Conservation (phyloP, 768 basidiomycete genomes). For the Xerocomellus amylosporus region DNA sequence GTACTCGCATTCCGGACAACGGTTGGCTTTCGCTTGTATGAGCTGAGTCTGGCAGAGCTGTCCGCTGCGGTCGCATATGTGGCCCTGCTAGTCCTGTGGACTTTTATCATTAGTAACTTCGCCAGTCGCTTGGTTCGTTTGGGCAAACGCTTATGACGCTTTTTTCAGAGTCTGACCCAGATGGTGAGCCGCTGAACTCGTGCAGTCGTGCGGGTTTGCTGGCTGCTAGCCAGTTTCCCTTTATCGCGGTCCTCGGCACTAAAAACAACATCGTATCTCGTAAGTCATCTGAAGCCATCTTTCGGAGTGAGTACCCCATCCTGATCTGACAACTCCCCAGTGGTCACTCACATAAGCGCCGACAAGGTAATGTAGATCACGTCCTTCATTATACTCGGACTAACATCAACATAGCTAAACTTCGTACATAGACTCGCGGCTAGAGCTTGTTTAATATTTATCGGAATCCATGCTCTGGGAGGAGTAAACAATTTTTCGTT, state of each 20-base stretch:
- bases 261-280: slow-evolving; percentile 37
- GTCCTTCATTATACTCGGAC: neutral
- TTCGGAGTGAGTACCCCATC: neutral
- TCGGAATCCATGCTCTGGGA: slow-evolving; percentile 46
- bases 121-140: neutral
- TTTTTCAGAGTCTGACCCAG: slow-evolving; percentile 18
- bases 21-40: slow-evolving; percentile 35
- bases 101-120: slow-evolving; percentile 37
- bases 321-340: slow-evolving; percentile 1
- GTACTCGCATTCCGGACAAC: slow-evolving; percentile 37
- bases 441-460: slow-evolving; percentile 42
- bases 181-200: slow-evolving; percentile 30
- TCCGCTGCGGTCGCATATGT: slow-evolving; percentile 38
- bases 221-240: slow-evolving; percentile 36
- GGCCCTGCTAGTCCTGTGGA: slow-evolving; percentile 35
- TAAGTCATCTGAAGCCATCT: neutral
- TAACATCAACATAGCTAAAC: slow-evolving; percentile 28
- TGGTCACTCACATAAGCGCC: slow-evolving; percentile 22
- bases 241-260: slow-evolving; percentile 42
- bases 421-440: slow-evolving; percentile 46
- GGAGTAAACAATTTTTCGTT: slow-evolving; percentile 13
- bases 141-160: neutral
- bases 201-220: slow-evolving; percentile 32
- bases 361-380: slow-evolving; percentile 15
- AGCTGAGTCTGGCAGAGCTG: slow-evolving; percentile 42